Evolutionary conservation across 306 rosid genomes (phyloP), one percentile per base, ranked within the genome.

Genomic region (Sicyos edulis): DNA sequence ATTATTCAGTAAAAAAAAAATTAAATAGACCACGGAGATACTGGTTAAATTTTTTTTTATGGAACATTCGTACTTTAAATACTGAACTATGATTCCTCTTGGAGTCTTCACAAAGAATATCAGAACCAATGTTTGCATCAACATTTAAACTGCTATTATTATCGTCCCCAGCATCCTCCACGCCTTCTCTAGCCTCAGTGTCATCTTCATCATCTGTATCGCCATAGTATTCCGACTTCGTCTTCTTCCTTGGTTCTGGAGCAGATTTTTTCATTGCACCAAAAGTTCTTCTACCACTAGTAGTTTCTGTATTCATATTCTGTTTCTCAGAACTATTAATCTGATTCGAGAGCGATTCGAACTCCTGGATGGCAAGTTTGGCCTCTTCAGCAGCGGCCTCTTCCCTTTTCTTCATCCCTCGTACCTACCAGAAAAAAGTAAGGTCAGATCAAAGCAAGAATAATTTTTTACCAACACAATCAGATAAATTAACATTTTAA

Each of bases 251-350:
- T 29, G 85, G 74, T 76, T 77, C 86, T 70, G 81, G 74, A 71
- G 80, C 79, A 44, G 77, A 82, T 42, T 78, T 81, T 72, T 83
- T 87, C 67, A 86, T 75, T 52, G 80, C 73, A 72, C 87, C 95
- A 77, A 91, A 93, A 73, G 86, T 87, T 80, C 87, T 91, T 85
- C 97, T 83, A 64, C 99, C 99, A 80, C 91, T 83, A 7, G 73
- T 24, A 59, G 78, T 72, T 64, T 64, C 83, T 68, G 74, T 60
- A 74, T 82, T 83, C 29, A 63, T 54, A 80, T 77, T 83, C 76
- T 81, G 85, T 40, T 79, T 76, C 75, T 78, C 88, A 70, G 88
- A 72, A 80, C 80, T 82, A 69, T 82, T 91, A 65, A 87, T 76
- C 76, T 82, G 86, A 78, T 74, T 86, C 79, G 89, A 74, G 74